Base-by-base conservation (phyloP, 345 rosid genomes). In the Rhizophora mangle region DNA sequence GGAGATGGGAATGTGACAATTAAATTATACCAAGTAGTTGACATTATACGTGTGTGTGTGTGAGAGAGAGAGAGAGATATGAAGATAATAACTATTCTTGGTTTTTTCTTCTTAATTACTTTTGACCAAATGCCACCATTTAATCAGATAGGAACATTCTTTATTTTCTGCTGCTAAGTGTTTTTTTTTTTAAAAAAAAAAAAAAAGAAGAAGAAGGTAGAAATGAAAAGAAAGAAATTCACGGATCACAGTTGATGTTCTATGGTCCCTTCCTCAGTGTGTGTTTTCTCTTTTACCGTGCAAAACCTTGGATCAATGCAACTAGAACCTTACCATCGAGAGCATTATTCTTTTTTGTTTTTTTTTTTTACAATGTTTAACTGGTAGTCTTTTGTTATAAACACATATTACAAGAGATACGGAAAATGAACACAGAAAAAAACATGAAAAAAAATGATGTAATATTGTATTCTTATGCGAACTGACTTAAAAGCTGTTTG, bases 11-110 rank as follows among this genome's bases (percentile, higher is more conserved):
- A 29, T 30, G 5, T 31, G 34, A 31, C 7, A 24, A 8, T 53
- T 53, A 8, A 19, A 10, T 20, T 53, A 1, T 53, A 6, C 6
- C 22, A 2, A 0, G 0, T 6, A 18, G 24, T 20, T 52, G 56
- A 53, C 21, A 18, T 6, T 52, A 1, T 19, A 53, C 20, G 22
- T 24, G 24, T 24, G 24, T 24, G 24, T 24, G 24, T 24, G 24
- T 24, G 24, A 0, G 24, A 0, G 24, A 0, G 24, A 0, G 24
- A 0, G 24, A 0, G 24, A 24, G 3, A 29, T 29, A 20, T 4
- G 8, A 55, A 39, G 20, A 60, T 16, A 56, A 63, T 63, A 54
- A 63, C 36, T 71, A 63, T 63, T 39, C 37, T 63, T 71, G 63
- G 57, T 43, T 8, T 34, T 34, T 34, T 34, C 36, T 34, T 34